These are phyloP conservation scores for Amanita pseudoporphyria DNA, from an alignment of 768 basidiomycete genomes.

Conservation along the genomic window DNA sequence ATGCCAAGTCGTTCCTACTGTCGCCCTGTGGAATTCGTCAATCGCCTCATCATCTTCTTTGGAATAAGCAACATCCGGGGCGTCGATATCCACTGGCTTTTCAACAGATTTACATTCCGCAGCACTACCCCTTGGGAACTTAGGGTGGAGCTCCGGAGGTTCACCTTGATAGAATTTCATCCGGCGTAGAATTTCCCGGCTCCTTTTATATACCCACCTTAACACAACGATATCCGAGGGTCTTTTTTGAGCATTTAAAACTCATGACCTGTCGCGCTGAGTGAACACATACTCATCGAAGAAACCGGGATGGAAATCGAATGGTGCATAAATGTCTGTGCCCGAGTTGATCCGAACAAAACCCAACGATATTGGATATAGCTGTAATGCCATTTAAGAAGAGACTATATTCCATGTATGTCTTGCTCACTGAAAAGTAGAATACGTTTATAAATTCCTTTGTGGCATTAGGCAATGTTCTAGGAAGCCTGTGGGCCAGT, in stretches of 20 bases:
- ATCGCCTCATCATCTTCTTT: conserved; percentile 33
- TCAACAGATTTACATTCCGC: conserved; percentile 17
- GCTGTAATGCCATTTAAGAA: conserved; percentile 13
- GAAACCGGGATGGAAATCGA: conserved; percentile 37
- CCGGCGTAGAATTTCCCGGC: conserved; percentile 44
- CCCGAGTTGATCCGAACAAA: conserved; percentile 38
- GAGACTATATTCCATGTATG: neutral
- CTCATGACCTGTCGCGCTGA: neutral
- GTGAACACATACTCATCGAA: conserved; percentile 29
- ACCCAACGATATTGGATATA: conserved; percentile 39
- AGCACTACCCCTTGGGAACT: conserved; percentile 24
- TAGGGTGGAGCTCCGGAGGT: conserved; percentile 23
- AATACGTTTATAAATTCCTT: conserved; percentile 19
- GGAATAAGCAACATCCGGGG: conserved; percentile 31
- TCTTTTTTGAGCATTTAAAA: conserved; percentile 12
- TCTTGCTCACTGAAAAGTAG: conserved; percentile 12
- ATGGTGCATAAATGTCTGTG: conserved; percentile 27
- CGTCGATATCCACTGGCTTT: conserved; percentile 22
- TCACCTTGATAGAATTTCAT: conserved; percentile 38
- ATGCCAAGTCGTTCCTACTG: conserved; percentile 35
- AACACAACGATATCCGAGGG: conserved; percentile 35
- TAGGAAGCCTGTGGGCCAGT: conserved; percentile 9
- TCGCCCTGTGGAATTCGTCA: conserved; percentile 26
- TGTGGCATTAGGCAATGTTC: conserved; percentile 11
- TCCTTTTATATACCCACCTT: conserved; percentile 44